These are phyloP conservation scores for Tuber brumale DNA, from an alignment of 495 filamentous ascomycete species.

Conservation along the genomic window DNA sequence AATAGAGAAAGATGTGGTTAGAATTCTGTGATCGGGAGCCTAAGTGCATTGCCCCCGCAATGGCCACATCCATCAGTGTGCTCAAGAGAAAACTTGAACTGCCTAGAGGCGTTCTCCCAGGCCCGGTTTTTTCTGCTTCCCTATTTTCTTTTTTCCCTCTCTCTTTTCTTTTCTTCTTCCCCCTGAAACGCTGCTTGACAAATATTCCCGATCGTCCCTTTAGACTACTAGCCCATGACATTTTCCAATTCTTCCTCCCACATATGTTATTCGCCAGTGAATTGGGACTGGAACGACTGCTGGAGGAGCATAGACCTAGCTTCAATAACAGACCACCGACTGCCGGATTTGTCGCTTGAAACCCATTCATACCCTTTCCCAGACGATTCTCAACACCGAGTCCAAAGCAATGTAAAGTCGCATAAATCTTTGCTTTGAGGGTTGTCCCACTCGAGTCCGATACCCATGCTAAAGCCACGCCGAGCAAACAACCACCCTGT, in stretches of 20 bases:
- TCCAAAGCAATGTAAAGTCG: background rate
- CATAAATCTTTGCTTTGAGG: background rate
- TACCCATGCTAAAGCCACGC: background rate
- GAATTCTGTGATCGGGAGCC: background rate
- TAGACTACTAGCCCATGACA: background rate
- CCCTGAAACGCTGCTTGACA: background rate
- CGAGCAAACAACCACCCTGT: background rate
- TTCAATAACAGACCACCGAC: background rate
- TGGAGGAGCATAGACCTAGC: background rate
- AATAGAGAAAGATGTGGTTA: background rate
- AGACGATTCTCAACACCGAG: background rate
- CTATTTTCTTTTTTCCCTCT: background rate
- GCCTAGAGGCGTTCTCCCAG: background rate
- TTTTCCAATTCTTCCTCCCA: background rate
- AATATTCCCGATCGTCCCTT: background rate
- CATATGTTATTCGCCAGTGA: background rate
- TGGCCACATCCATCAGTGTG: background rate
- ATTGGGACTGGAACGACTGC: background rate
- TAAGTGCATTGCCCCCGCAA: constrained; percentile 2
- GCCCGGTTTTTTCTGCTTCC: background rate
- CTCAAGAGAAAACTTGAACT: background rate
- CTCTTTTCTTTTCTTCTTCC: background rate
- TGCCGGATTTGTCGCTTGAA: background rate
- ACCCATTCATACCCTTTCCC: background rate
- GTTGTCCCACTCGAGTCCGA: background rate